These are phyloP conservation scores for Verticillium isaacii DNA, from an alignment of 2,329 filamentous ascomycete species.

Conservation along the genomic window DNA sequence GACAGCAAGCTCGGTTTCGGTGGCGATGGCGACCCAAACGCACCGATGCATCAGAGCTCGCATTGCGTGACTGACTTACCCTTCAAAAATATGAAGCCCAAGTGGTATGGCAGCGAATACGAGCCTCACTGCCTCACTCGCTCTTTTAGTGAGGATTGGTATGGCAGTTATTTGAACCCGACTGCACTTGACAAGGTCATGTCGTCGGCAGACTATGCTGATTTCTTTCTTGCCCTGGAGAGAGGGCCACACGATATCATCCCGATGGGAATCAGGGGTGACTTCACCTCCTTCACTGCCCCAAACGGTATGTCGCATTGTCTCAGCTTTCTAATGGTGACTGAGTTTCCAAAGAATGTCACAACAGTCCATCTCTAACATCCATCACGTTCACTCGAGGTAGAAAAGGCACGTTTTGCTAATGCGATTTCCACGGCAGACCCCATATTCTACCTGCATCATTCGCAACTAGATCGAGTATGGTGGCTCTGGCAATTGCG, in stretches of 20 bases:
- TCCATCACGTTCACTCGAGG: not conserved
- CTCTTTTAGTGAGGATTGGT: conserved; percentile 8
- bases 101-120: conserved; percentile 8
- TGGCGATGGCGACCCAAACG: conserved; percentile 7
- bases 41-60: not conserved
- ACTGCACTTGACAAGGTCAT: conserved; percentile 6
- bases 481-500: conserved; percentile 15
- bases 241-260: conserved; percentile 10
- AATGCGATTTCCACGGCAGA: conserved; percentile 2
- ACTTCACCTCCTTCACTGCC: conserved; percentile 9
- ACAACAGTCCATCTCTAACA: too few species aligned
- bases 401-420: not conserved
- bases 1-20: conserved; percentile 11
- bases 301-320: conserved; percentile 7
- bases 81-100: conserved; percentile 4
- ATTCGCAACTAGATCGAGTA: conserved; percentile 12
- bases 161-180: conserved; percentile 6
- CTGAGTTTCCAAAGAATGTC: not conserved
- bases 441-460: conserved; percentile 15
- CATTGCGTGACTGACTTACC: conserved; percentile 1
- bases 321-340: too few species aligned
- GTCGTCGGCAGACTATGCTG: conserved; percentile 3
- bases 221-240: conserved; percentile 11
- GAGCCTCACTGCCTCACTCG: conserved; percentile 12
- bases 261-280: conserved; percentile 7